These are phyloP conservation scores for Colletotrichum gigasporum DNA, from an alignment of 2,329 filamentous ascomycete genomes.

Conservation along the genomic window DNA sequence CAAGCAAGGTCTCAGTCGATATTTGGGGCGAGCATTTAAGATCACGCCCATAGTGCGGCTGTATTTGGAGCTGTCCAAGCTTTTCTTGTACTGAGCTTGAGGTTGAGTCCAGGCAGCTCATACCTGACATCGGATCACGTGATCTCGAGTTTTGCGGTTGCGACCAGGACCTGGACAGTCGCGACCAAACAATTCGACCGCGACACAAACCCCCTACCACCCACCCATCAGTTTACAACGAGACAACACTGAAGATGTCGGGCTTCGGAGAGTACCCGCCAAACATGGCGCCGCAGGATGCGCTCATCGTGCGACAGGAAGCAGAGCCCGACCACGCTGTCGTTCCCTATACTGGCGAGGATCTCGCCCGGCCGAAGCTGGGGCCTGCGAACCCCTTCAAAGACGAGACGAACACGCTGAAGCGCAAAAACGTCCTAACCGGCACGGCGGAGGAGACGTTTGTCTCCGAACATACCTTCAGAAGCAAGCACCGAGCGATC, in stretches of 20 bases:
- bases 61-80: conserved; percentile 8
- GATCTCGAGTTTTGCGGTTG: conserved; percentile 14
- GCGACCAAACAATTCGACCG: conserved; percentile 4
- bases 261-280: conserved; percentile 72
- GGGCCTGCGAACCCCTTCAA: conserved; percentile 83
- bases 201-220: conserved; percentile 19
- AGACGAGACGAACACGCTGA: conserved; percentile 66
- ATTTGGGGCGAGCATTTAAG: background rate
- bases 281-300: conserved; percentile 72
- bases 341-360: conserved; percentile 75
- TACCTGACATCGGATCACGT: conserved; percentile 33
- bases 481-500: conserved; percentile 85
- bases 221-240: conserved; percentile 11
- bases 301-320: conserved; percentile 67
- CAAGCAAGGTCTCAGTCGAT: too few species aligned
- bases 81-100: background rate
- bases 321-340: conserved; percentile 68
- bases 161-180: conserved; percentile 11
- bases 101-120: conserved; percentile 8
- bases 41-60: too few species aligned
- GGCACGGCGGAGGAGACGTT: conserved; percentile 89
- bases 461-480: conserved; percentile 91
- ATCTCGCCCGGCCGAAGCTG: conserved; percentile 70
- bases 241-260: conserved; percentile 56
- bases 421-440: conserved; percentile 85